Base-by-base conservation (phyloP, 768 basidiomycete genomes). In the Rhizopogon roseolus region DNA sequence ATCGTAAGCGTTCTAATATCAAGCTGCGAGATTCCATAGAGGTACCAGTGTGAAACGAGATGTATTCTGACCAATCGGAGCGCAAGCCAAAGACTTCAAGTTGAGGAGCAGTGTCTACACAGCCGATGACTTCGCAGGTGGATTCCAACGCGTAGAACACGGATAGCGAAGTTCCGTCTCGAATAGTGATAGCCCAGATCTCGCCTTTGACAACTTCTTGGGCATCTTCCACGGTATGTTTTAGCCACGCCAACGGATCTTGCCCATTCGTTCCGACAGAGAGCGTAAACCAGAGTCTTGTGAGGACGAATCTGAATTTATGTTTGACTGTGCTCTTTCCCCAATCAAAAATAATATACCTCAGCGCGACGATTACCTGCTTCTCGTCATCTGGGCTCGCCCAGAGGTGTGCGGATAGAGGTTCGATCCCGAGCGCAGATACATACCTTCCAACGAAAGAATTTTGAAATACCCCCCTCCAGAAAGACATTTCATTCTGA, bases 111-210 rank as follows among this genome's bases (percentile, higher is more conserved):
- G 52, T 42, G 14, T 66, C 60, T 6, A 66, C 57, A 32, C 65
- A 70, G 0, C 86, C 87, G 51, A 89, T 76, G 32, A 85, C 82
- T 61, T 91, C 89, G 61, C 88, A 88, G 0, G 89, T 91, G 19
- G 78, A 64, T 55, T 87, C 86, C 1, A 92, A 67, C 27, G 88
- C 81, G 61, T 83, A 82, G 57, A 80, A 76, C 9, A 62, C 64
- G 53, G 77, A 70, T 19, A 57, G 63, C 11, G 58, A 54, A 1
- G 54, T 39, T 0, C 46, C 43, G 17, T 62, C 54, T 13, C 52
- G 62, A 10, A 76, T 60, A 17, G 72, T 70, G 38, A 90, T 65
- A 17, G 64, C 69, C 88, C 88, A 90, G 17, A 90, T 71, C 54
- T 89, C 84, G 14, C 70, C 73, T 25, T 68, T 52, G 27, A 85